Conservation (phyloP, 2,329 filamentous ascomycete genomes). For the Colletotrichum somersetense region DNA sequence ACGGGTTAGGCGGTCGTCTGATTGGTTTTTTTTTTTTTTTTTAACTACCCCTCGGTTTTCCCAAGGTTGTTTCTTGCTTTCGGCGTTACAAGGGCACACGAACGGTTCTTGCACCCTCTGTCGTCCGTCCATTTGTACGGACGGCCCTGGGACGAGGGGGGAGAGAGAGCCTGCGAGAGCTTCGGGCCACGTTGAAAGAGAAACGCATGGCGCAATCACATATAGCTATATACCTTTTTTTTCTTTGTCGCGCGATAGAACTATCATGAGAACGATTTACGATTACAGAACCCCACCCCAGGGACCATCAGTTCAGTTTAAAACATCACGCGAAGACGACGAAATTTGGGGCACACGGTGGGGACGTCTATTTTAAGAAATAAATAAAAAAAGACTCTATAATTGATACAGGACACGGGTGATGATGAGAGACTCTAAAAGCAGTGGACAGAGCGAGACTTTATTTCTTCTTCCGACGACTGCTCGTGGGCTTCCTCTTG, state of each 20-base stretch:
- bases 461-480: slow-evolving; percentile 52
- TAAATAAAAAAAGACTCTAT: slow-evolving; percentile 29
- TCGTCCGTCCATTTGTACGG: slow-evolving; percentile 21
- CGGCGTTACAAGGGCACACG: not conserved
- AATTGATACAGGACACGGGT: slow-evolving; percentile 1
- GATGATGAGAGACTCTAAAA: slow-evolving; percentile 5
- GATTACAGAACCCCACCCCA: not conserved
- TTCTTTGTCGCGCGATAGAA: slow-evolving; percentile 1
- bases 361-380: not conserved
- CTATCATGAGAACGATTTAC: slow-evolving; percentile 28
- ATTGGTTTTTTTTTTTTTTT: not conserved
- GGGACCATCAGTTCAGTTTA: not conserved
- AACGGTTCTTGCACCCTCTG: not conserved
- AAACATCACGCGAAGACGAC: too few species aligned
- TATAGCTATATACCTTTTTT: slow-evolving; percentile 20
- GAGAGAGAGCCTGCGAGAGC: not conserved
- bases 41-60: too few species aligned
- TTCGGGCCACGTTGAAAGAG: not conserved
- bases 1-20: slow-evolving; percentile 18
- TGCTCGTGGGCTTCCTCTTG: slow-evolving; percentile 56
- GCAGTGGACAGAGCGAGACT: slow-evolving; percentile 41
- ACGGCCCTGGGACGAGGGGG: not conserved
- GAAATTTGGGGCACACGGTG: not conserved
- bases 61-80: not conserved
- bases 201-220: slow-evolving; percentile 19